phyloP scores from a whole-genome alignment of 257 asterid species.

The Petrea volubilis region DNA sequence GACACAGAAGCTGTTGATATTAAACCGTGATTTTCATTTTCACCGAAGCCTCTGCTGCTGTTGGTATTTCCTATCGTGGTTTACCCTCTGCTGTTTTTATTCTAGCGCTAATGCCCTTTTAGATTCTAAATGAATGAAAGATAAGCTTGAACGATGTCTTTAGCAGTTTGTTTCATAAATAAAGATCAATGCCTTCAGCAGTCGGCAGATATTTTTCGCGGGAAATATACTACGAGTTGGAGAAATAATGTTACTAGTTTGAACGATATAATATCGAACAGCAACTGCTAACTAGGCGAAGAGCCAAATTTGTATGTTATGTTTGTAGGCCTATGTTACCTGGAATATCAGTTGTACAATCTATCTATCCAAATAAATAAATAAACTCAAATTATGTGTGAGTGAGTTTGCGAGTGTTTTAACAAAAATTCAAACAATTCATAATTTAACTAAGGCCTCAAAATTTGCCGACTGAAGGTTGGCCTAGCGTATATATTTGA shows the following conservation, averaged over 20 bases:
- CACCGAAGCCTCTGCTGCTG: not conserved
- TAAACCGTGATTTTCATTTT: too few species aligned
- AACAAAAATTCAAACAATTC: too few species aligned
- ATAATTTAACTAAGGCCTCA: too few species aligned
- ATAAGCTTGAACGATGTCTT: not conserved
- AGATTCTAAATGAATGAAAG: conserved; percentile 13
- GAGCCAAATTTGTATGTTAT: not conserved
- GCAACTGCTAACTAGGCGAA: too few species aligned
- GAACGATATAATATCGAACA: not conserved
- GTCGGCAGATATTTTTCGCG: not conserved
- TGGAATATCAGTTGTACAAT: too few species aligned
- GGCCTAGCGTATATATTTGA: too few species aligned
- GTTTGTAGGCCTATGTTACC: not conserved
- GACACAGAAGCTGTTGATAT: conserved; percentile 14
- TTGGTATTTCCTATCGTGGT: too few species aligned
- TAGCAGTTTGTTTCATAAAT: conserved; percentile 12
- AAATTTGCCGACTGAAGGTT: too few species aligned
- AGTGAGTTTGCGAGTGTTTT: too few species aligned
- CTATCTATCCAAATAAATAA: too few species aligned
- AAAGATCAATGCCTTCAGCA: not conserved
- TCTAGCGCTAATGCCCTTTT: not conserved
- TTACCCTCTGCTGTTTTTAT: not conserved
- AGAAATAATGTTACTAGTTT: not conserved
- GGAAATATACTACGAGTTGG: not conserved
- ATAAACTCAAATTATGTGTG: too few species aligned